Evolutionary conservation across 148 eudicot genomes (phyloP).

Genomic region (Diospyros lotus): DNA sequence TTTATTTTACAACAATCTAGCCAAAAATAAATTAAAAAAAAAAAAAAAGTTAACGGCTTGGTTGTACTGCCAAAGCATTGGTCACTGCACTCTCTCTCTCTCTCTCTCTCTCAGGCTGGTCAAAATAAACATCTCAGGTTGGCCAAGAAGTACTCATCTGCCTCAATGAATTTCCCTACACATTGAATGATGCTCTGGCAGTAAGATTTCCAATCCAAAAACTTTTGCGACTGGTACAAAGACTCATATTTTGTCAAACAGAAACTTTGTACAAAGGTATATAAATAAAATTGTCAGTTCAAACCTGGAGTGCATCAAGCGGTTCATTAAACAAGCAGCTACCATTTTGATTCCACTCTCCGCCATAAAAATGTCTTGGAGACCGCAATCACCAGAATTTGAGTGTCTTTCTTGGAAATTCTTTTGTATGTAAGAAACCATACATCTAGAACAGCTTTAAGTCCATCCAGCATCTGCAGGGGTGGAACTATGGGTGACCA

Average conservation of each 20-base stretch:
- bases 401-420: constrained; percentile 50
- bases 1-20: too few relatives aligned
- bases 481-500: constrained; percentile 70
- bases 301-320: constrained; percentile 68
- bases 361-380: constrained; percentile 84
- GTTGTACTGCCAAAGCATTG: too few relatives aligned
- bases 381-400: constrained; percentile 93
- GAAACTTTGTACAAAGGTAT: not conserved
- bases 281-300: not conserved
- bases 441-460: constrained; percentile 56
- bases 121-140: not conserved
- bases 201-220: too few relatives aligned
- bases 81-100: too few relatives aligned
- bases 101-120: not conserved
- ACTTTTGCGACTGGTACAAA: not conserved
- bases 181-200: too few relatives aligned
- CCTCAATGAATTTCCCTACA: not conserved
- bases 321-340: constrained; percentile 80
- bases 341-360: constrained; percentile 98
- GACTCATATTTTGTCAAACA: not conserved
- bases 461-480: constrained; percentile 62
- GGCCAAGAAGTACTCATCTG: not conserved
- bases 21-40: too few relatives aligned
- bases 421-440: constrained; percentile 61
- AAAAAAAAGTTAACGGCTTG: too few relatives aligned